These are phyloP conservation scores for Fomitopsis palustris DNA, from an alignment of 1,284 basidiomycete genomes.

Conservation along the genomic window DNA sequence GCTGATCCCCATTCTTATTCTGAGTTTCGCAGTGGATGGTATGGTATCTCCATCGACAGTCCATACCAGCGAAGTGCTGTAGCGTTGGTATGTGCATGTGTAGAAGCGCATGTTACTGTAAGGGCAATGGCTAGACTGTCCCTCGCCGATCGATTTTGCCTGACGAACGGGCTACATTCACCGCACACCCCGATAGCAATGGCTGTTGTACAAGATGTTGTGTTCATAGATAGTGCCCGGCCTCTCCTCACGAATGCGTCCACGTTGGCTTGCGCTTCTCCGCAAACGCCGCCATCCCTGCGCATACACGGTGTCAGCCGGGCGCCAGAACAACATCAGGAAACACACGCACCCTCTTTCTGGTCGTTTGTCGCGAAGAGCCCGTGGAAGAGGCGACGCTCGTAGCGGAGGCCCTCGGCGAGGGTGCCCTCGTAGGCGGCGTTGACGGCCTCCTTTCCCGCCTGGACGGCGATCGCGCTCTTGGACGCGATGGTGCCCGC, in stretches of 20 bases:
- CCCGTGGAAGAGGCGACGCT: constrained; percentile 89
- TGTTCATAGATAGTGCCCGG: no score
- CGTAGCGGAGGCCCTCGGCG: constrained; percentile 82
- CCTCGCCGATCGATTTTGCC: no score
- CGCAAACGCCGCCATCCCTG: constrained; percentile 86
- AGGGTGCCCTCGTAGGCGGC: constrained; percentile 85
- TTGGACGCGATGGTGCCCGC: constrained; percentile 83
- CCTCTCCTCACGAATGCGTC: constrained; percentile 45
- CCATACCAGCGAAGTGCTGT: no score
- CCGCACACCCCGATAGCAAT: no score
- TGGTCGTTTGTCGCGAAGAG: constrained; percentile 96
- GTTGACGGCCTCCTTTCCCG: constrained; percentile 95
- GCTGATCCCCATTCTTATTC: no score
- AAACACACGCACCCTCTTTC: constrained; percentile 73
- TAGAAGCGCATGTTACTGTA: no score
- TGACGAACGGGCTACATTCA: no score
- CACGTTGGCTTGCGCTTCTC: constrained; percentile 94
- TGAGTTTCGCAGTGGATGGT: no score
- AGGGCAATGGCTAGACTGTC: no score
- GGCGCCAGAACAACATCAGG: background rate
- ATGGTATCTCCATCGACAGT: no score
- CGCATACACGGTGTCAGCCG: constrained; percentile 43
- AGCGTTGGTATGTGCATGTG: no score
- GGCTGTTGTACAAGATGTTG: no score
- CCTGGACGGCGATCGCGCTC: constrained; percentile 83